Evolutionary conservation across 2,329 filamentous ascomycete species (phyloP).

Genomic region (Sporothrix pallida): DNA sequence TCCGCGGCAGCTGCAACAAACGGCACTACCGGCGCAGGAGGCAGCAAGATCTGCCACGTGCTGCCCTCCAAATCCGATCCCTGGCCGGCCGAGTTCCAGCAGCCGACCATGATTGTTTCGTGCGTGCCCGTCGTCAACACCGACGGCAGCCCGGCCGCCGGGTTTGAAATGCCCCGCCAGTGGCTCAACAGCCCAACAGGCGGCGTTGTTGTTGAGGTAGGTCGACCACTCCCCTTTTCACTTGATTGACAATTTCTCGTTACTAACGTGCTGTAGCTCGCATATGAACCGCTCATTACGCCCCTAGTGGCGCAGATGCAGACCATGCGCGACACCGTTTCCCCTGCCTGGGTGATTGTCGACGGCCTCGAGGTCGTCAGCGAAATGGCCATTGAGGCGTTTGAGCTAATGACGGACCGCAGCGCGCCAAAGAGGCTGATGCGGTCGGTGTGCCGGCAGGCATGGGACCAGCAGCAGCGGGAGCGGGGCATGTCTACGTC

Average conservation of each 20-base stretch:
- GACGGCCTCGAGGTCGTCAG: slow-evolving; percentile 74
- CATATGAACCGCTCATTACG: slow-evolving; percentile 73
- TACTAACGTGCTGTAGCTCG: slow-evolving; percentile 51
- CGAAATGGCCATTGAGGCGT: slow-evolving; percentile 77
- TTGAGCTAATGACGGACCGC: slow-evolving; percentile 76
- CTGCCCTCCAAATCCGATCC: slow-evolving; percentile 61
- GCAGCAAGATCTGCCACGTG: slow-evolving; percentile 55
- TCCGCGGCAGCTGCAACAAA: slow-evolving; percentile 34
- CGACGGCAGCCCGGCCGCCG: slow-evolving; percentile 64
- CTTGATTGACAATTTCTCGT: slow-evolving; percentile 8
- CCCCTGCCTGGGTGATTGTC: slow-evolving; percentile 70
- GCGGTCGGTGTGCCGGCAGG: slow-evolving; percentile 61
- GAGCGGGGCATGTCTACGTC: slow-evolving; percentile 36
- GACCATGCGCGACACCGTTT: slow-evolving; percentile 52
- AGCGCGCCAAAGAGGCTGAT: slow-evolving; percentile 72
- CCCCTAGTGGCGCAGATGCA: slow-evolving; percentile 72
- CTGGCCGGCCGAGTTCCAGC: slow-evolving; percentile 67
- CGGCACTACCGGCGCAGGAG: slow-evolving; percentile 8
- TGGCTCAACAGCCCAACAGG: slow-evolving; percentile 75
- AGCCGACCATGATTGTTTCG: slow-evolving; percentile 73
- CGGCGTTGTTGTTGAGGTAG: slow-evolving; percentile 71
- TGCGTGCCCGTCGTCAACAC: slow-evolving; percentile 71
- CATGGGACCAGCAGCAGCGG: slow-evolving; percentile 50
- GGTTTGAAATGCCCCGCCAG: slow-evolving; percentile 71
- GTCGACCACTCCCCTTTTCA: neutral